Conservation (phyloP, 202 grass and related monocot genomes). For the Zizania palustris region DNA sequence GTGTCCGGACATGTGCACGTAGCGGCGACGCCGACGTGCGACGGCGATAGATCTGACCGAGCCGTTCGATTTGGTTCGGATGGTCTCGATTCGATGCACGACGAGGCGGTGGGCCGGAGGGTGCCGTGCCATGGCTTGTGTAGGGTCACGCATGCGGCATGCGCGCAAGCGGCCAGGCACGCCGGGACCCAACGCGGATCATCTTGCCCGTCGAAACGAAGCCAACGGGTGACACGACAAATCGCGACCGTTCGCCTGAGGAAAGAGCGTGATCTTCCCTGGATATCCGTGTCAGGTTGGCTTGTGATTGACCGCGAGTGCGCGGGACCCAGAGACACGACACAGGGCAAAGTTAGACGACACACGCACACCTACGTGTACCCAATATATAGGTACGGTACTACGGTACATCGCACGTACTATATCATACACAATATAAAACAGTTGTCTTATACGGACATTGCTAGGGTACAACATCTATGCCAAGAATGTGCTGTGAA, state of each 20-base stretch:
- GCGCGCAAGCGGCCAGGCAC: not conserved
- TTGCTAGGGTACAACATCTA: not conserved
- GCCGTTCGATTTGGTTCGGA: conserved; percentile 1
- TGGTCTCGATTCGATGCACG: not conserved
- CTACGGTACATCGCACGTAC: not conserved
- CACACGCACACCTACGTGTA: conserved; percentile 3
- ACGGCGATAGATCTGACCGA: not conserved
- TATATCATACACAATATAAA: not conserved
- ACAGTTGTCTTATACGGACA: not conserved
- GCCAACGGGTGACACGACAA: not conserved
- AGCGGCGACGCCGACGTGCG: conserved; percentile 32
- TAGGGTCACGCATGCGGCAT: not conserved
- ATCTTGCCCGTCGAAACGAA: not conserved
- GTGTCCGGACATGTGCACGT: not conserved
- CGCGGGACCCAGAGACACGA: not conserved
- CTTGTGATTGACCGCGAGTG: conserved; percentile 20
- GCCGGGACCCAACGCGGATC: not conserved
- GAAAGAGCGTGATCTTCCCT: conserved; percentile 8
- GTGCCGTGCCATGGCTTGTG: not conserved
- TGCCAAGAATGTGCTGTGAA: not conserved
- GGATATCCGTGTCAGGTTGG: conserved; percentile 34
- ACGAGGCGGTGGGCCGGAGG: no score
- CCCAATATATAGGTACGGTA: not conserved
- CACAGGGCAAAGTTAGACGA: not conserved
- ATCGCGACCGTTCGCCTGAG: not conserved